Conservation (phyloP, 352 stramenopile species). For the Phytopythium ostracodes region DNA sequence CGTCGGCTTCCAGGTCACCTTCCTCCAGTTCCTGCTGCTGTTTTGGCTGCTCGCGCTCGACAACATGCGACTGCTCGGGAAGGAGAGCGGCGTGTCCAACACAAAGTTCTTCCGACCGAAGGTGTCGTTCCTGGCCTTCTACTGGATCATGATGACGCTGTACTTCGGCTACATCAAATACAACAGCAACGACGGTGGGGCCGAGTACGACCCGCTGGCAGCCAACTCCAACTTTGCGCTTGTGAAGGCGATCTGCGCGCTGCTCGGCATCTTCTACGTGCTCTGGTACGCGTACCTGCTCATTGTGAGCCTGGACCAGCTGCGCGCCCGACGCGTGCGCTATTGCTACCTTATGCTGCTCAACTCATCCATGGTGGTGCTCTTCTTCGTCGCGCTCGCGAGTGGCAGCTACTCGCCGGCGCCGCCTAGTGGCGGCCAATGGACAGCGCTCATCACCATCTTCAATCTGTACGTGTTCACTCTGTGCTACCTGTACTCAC, state of each 20-base stretch:
- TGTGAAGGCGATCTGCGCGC: slow-evolving; percentile 27
- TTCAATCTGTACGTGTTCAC: slow-evolving; percentile 64
- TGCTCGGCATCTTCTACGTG: slow-evolving; percentile 45
- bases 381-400: slow-evolving; percentile 36
- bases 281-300: slow-evolving; percentile 41
- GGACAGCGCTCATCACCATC: slow-evolving; percentile 44
- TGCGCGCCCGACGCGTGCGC: slow-evolving; percentile 36
- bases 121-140: slow-evolving; percentile 39
- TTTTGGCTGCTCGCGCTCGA: slow-evolving; percentile 58
- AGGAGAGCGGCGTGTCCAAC: slow-evolving; percentile 47
- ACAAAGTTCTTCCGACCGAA: slow-evolving; percentile 51
- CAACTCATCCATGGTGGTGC: slow-evolving; percentile 45
- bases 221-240: slow-evolving; percentile 36
- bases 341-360: slow-evolving; percentile 47
- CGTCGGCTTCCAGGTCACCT: slow-evolving; percentile 50
- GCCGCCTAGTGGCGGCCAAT: slow-evolving; percentile 37
- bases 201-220: slow-evolving; percentile 36
- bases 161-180: slow-evolving; percentile 67
- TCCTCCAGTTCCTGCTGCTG: slow-evolving; percentile 54
- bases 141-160: slow-evolving; percentile 47
- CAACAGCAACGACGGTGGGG: slow-evolving; percentile 46
- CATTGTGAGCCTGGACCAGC: slow-evolving; percentile 33
- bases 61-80: slow-evolving; percentile 50
- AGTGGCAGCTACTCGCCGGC: slow-evolving; percentile 40
- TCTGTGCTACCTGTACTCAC: slow-evolving; percentile 53